Conservation (phyloP, 768 basidiomycete species). For the Amanita brunnescens region DNA sequence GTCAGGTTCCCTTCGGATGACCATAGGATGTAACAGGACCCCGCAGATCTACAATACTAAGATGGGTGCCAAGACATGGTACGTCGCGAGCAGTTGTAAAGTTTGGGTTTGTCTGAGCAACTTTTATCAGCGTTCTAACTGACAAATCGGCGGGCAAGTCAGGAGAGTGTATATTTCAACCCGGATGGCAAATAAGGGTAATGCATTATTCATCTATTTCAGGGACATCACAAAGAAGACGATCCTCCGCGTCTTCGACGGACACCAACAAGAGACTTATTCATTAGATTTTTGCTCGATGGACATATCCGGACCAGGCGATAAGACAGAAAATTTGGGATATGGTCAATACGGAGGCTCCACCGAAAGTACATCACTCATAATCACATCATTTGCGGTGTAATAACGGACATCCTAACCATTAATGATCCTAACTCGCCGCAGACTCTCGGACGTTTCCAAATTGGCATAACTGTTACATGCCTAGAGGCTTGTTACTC, state of each 20-base stretch:
- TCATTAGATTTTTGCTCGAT: slow-evolving; percentile 88
- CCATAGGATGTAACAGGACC: slow-evolving; percentile 93
- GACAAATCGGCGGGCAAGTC: slow-evolving; percentile 21
- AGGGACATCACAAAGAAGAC: slow-evolving; percentile 79
- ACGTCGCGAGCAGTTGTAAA: slow-evolving; percentile 15
- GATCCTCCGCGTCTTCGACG: slow-evolving; percentile 75
- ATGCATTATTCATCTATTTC: slow-evolving; percentile 24
- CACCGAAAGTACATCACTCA: slow-evolving; percentile 1
- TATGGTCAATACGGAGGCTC: slow-evolving; percentile 21
- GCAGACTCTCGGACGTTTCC: too few relatives aligned
- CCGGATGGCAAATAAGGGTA: slow-evolving; percentile 86
- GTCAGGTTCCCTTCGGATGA: slow-evolving; percentile 93
- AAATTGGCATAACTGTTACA: too few relatives aligned
- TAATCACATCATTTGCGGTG: neutral
- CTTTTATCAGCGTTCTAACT: slow-evolving; percentile 18
- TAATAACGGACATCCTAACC: slow-evolving; percentile 27
- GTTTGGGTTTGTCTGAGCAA: neutral
- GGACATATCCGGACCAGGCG: slow-evolving; percentile 88
- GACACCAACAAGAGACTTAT: slow-evolving; percentile 91
- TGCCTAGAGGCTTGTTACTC: too few relatives aligned
- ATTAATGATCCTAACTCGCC: slow-evolving; percentile 45
- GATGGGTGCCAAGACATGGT: slow-evolving; percentile 82
- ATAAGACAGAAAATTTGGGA: slow-evolving; percentile 42
- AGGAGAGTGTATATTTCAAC: slow-evolving; percentile 68
- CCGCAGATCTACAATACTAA: slow-evolving; percentile 94